Evolutionary conservation across 306 rosid genomes (phyloP).

Genomic region (Acmispon strigosus): DNA sequence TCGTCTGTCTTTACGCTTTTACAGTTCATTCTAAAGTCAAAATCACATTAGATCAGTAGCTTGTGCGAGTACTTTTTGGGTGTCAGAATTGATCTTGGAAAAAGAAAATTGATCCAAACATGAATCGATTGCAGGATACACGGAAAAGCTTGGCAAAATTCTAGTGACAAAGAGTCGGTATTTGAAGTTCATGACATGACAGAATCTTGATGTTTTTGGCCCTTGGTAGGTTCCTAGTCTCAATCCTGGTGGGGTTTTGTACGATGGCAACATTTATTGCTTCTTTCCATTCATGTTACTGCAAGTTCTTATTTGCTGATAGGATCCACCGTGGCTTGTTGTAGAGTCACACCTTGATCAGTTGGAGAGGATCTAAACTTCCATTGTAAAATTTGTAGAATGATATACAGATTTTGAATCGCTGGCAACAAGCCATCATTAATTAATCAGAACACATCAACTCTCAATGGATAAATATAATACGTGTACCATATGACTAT

Average conservation of each 20-base stretch:
- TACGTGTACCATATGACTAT: conserved; percentile 23
- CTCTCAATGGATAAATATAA: conserved; percentile 20
- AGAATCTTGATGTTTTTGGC: conserved; percentile 17
- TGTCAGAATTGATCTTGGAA: too few species aligned
- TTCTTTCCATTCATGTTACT: conserved; percentile 23
- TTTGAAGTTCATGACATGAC: conserved; percentile 16
- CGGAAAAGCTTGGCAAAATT: conserved; percentile 14
- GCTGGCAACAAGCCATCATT: conserved; percentile 11
- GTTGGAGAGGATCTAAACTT: conserved; percentile 21
- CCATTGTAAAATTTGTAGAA: conserved; percentile 20
- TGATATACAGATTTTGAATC: conserved; percentile 14
- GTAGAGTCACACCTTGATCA: conserved; percentile 18
- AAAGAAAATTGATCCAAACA: too few species aligned
- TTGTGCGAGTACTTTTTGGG: too few species aligned
- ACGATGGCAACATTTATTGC: conserved; percentile 16
- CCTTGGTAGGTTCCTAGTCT: conserved; percentile 10
- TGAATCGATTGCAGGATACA: conserved; percentile 30
- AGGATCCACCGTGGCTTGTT: conserved; percentile 20
- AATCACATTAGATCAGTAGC: too few species aligned
- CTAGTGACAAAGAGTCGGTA: background rate
- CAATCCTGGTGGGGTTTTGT: conserved; percentile 20
- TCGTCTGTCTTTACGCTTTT: background rate
- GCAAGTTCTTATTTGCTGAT: conserved; percentile 25
- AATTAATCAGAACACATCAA: conserved; percentile 12
- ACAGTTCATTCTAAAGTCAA: too few species aligned